Evolutionary conservation across 208 protist genomes (phyloP), one percentile per base, ranked within the genome.

Genomic region (Novymonas esmeraldas): DNA sequence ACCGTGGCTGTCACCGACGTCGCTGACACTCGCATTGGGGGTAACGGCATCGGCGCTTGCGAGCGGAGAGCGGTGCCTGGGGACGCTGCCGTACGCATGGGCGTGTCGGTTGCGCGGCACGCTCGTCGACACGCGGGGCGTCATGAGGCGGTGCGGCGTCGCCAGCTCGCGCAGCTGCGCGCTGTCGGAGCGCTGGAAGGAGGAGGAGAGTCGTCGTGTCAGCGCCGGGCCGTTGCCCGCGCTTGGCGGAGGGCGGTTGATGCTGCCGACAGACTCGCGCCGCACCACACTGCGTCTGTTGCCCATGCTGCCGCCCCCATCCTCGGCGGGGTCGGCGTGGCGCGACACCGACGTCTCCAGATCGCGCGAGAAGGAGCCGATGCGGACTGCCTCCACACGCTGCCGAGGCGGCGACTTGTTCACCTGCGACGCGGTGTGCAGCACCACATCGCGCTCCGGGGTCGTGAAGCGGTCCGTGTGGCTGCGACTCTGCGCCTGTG

Each of bases 321-420:
- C 63, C 6, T 70, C 60, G n/a, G 74, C 66, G 7, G 63, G 38
- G 7, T 60, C 64, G 13, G 41, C 18, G 46, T 46, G 13, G 38
- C 62, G 46, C 26, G 61, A 20, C 0, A 64, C 13, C 6, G 34
- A 67, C 10, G 2, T 13, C 34, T 66, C 58, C 1, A 52, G 49
- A 10, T 81, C 69, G 26, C 33, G 69, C 2, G 73, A 45, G 28
- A 64, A 39, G 41, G 64, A 67, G 10, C 29, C 49, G 46, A 89
- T 66, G 58, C 76, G 80, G 36, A 84, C 73, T 28, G 73, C 72
- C 59, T 72, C 73, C 2, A 85, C 73, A 11, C 83, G 83, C 49
- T 77, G 71, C 29, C 83, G 83, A 33, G 44, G 60, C 10, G 68
- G 60, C 11, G 76, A 81, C n/a, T 42, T 59, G 36, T 48, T 54